Percentiles rank a stretch among this genome's conserved stretches.
Conservation (phyloP, 1,139 yeast species). For the Sugiyamaella paludigena region DNA sequence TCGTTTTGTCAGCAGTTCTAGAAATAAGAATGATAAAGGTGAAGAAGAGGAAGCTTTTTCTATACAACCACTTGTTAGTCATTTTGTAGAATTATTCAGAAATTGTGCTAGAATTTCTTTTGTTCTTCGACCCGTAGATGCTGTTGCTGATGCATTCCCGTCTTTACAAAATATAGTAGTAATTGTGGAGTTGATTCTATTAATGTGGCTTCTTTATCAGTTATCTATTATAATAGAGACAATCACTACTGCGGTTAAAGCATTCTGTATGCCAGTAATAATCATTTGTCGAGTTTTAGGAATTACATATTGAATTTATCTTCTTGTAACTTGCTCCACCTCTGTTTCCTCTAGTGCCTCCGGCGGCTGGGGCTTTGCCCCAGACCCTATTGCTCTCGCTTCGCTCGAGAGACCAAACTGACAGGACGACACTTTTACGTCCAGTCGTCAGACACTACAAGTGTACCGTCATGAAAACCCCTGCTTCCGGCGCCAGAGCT, state of each 20-base stretch:
- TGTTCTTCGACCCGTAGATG: constrained; percentile 32
- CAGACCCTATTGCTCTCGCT: no score
- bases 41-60: constrained; percentile 7
- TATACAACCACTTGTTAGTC: constrained; percentile 16
- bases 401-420: no score
- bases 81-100: constrained; percentile 25
- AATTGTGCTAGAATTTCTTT: constrained; percentile 29
- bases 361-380: no score
- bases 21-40: no score
- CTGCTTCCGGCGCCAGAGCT: no score
- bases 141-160: constrained; percentile 32
- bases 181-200: constrained; percentile 32
- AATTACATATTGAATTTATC: constrained; percentile 9
- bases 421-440: no score
- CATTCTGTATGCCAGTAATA: constrained; percentile 36
- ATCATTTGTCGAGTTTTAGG: constrained; percentile 30
- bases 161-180: constrained; percentile 29
- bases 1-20: no score
- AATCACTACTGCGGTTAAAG: constrained; percentile 31
- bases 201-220: constrained; percentile 36
- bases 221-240: constrained; percentile 34
- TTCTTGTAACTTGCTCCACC: no score
- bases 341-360: no score
- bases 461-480: no score
- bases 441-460: no score